Conservation (phyloP, 495 filamentous ascomycete genomes). For the Hyaloscypha hepaticicola region DNA sequence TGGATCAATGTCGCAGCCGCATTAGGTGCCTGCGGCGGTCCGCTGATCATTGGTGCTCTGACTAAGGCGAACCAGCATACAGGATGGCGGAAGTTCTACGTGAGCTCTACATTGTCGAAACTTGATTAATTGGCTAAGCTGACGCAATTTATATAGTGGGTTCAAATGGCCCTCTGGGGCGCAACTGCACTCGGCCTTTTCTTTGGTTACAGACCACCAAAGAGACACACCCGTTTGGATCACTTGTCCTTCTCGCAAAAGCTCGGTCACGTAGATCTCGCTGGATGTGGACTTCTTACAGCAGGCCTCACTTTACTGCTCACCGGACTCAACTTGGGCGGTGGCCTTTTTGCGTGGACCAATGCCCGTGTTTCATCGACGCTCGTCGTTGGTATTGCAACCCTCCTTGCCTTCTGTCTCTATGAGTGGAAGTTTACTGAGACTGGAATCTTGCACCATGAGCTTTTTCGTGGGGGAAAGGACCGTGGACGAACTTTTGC, state of each 20-base stretch:
- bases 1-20: slow-evolving; percentile 28
- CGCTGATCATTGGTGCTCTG: slow-evolving; percentile 28
- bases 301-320: slow-evolving; percentile 32
- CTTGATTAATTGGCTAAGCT: background rate
- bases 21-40: slow-evolving; percentile 22
- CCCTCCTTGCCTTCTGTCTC: slow-evolving; percentile 19
- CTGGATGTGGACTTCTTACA: slow-evolving; percentile 32
- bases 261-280: slow-evolving; percentile 33
- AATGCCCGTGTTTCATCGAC: slow-evolving; percentile 29
- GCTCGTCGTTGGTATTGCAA: slow-evolving; percentile 30
- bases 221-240: slow-evolving; percentile 10
- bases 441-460: slow-evolving; percentile 37
- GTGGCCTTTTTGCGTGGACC: slow-evolving; percentile 29
- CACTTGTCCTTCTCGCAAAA: slow-evolving; percentile 29
- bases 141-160: slow-evolving; percentile 15
- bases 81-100: slow-evolving; percentile 34
- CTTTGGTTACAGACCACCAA: slow-evolving; percentile 32
- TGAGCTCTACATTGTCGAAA: background rate
- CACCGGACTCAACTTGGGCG: slow-evolving; percentile 33
- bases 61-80: slow-evolving; percentile 26
- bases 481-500: slow-evolving; percentile 30
- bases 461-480: slow-evolving; percentile 24
- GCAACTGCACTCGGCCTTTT: slow-evolving; percentile 25
- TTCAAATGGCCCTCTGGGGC: slow-evolving; percentile 29
- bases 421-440: slow-evolving; percentile 32